Base-by-base conservation (phyloP, 176 grass and related monocot species). In the Bothriochloa decipiens region DNA sequence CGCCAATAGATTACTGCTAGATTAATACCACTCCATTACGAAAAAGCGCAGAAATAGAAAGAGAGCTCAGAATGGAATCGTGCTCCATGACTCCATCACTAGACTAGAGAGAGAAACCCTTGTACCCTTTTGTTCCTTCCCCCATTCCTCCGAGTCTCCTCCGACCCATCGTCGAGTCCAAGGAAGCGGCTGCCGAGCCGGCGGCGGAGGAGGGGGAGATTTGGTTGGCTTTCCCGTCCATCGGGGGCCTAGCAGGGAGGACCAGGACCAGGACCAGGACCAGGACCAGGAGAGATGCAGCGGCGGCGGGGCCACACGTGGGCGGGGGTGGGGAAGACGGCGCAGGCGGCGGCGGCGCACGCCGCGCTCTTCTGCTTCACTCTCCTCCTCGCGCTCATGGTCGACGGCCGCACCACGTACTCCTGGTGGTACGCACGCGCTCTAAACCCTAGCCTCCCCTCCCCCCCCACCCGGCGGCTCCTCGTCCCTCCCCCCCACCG, bases 291-390 rank as follows among this genome's bases (percentile, higher is more conserved):
- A n/a, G 87, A 46, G 76, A 95, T 95, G 96, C 81, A 92, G 76
- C 96, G 91, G 83, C 85, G 93, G 65, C 88, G 88, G 65, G 87
- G 86, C 45, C 91, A 89, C 88, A 91, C 91, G 71, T 99, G 91
- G 97, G 87, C 80, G 28, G 86, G 86, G 80, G 93, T 94, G 36
- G 97, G 93, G 39, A 99, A 96, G 86, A 87, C 91, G 88, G 93
- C 93, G 84, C 97, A 96, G 88, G 91, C 86, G 71, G 91, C 86
- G 47, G 89, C 86, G 35, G 93, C 97, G 72, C 97, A 99, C 79
- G 41, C 73, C 23, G 69, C 92, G 66, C 90, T 99, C 79, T 94
- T 96, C 77, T 99, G 93, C 85, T 99, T 96, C 87, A 99, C 97
- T 41, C 66, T 94, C 42, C 74, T 94, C 33, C 91, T 99, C 82